Conservation (phyloP, 441 rosid genomes). For the Bocquillonia castaneifolia region DNA sequence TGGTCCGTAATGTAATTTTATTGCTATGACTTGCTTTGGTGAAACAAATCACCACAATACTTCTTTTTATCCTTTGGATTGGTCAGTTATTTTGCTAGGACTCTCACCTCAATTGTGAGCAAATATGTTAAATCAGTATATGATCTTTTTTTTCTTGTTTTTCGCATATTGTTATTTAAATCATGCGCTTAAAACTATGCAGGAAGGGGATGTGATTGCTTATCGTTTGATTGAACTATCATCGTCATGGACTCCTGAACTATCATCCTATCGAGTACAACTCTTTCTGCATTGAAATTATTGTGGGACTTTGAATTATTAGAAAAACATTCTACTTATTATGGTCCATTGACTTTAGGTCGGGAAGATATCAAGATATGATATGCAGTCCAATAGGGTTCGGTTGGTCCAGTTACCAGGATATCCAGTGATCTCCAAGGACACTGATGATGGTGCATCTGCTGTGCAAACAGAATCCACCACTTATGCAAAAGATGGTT, state of each 20-base stretch:
- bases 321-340: constrained; percentile 14
- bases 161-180: constrained; percentile 9
- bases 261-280: constrained; percentile 64
- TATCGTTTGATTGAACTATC: constrained; percentile 82
- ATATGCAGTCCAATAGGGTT: constrained; percentile 52
- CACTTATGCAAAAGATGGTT: constrained; percentile 68
- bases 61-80: neutral
- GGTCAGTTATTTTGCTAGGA: neutral
- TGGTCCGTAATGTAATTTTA: constrained; percentile 18
- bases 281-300: constrained; percentile 17
- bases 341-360: constrained; percentile 43
- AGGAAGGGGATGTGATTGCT: constrained; percentile 89
- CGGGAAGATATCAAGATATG: constrained; percentile 62
- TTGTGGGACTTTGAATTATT: constrained; percentile 14
- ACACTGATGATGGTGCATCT: constrained; percentile 36
- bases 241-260: constrained; percentile 88
- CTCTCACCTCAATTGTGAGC: neutral
- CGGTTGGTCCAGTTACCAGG: constrained; percentile 52
- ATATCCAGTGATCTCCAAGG: constrained; percentile 48
- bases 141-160: constrained; percentile 10
- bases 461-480: constrained; percentile 40
- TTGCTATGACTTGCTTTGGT: neutral
- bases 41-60: neutral
- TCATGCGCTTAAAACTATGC: constrained; percentile 28
- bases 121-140: constrained; percentile 3